Evolutionary conservation across 2,329 filamentous ascomycete species (phyloP).

Genomic region (Diplodia seriata): DNA sequence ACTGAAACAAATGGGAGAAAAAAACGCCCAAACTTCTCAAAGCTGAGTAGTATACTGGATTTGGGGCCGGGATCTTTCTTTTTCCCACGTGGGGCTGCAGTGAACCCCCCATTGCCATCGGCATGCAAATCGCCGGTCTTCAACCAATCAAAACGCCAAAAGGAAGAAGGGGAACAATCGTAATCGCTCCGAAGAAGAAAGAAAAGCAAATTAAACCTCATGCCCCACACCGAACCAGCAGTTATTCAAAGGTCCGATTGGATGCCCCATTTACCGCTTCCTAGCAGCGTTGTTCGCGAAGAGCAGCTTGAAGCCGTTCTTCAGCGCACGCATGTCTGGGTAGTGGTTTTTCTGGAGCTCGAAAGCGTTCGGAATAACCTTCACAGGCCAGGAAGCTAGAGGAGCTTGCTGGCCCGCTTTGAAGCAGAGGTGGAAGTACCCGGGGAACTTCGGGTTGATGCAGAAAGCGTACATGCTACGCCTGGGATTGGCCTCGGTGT

Average conservation of each 20-base stretch:
- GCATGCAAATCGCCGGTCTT: conserved; percentile 9
- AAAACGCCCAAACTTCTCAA: neutral
- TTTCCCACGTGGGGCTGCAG: neutral
- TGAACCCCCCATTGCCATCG: neutral
- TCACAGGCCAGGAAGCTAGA: conserved; percentile 82
- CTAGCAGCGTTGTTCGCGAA: conserved; percentile 59
- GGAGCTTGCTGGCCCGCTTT: conserved; percentile 81
- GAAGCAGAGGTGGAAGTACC: conserved; percentile 96
- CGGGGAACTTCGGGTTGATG: conserved; percentile 87
- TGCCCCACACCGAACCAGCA: neutral
- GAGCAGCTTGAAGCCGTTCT: conserved; percentile 94
- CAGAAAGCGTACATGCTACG: conserved; percentile 96
- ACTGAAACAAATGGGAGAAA: too few species aligned
- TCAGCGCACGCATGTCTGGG: conserved; percentile 91
- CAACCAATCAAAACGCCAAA: conserved; percentile 22
- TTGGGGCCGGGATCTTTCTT: neutral
- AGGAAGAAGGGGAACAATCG: conserved; percentile 8
- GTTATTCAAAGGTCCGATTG: neutral
- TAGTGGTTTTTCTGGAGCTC: conserved; percentile 89
- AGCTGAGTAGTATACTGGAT: neutral
- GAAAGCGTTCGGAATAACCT: conserved; percentile 90
- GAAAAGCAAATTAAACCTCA: neutral
- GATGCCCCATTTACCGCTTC: conserved; percentile 7
- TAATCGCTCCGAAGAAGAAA: neutral
- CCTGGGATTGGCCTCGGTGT: conserved; percentile 93